Evolutionary conservation across 768 basidiomycete species (phyloP).

Genomic region (Boletus reticuloceps): DNA sequence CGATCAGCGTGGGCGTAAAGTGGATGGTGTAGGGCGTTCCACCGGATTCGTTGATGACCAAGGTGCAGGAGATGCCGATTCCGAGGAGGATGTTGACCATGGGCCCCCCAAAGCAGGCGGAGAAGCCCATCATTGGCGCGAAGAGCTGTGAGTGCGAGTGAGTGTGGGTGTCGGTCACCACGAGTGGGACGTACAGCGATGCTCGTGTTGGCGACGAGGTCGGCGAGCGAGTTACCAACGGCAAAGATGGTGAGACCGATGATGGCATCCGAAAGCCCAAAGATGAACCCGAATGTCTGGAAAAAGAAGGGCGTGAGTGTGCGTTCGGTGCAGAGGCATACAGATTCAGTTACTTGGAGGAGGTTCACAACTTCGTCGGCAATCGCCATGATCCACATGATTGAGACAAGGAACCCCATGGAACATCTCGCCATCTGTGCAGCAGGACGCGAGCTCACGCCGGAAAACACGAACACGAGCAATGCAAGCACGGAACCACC

Average conservation of each 20-base stretch:
- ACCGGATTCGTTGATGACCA: slow-evolving; percentile 64
- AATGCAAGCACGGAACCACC: slow-evolving; percentile 53
- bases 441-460: slow-evolving; percentile 53
- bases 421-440: slow-evolving; percentile 74
- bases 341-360: slow-evolving; percentile 57
- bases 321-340: background rate
- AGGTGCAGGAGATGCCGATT: slow-evolving; percentile 87
- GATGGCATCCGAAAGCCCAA: slow-evolving; percentile 95
- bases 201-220: slow-evolving; percentile 95
- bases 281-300: slow-evolving; percentile 89
- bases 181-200: slow-evolving; percentile 62
- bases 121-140: slow-evolving; percentile 92
- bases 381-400: slow-evolving; percentile 98
- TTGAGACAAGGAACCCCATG: slow-evolving; percentile 86
- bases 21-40: slow-evolving; percentile 63
- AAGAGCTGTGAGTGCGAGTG: slow-evolving; percentile 50
- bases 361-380: slow-evolving; percentile 95
- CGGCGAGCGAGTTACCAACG: slow-evolving; percentile 92
- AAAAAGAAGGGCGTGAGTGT: background rate
- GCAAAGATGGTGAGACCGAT: slow-evolving; percentile 97
- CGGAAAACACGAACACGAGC: slow-evolving; percentile 58
- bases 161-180: no score
- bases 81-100: slow-evolving; percentile 92
- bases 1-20: slow-evolving; percentile 80
- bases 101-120: slow-evolving; percentile 90